A percentile compares a stretch with the other conserved stretches of the same genome.
Conservation (phyloP, 148 eudicot genomes). For the Nyssa sinensis region DNA sequence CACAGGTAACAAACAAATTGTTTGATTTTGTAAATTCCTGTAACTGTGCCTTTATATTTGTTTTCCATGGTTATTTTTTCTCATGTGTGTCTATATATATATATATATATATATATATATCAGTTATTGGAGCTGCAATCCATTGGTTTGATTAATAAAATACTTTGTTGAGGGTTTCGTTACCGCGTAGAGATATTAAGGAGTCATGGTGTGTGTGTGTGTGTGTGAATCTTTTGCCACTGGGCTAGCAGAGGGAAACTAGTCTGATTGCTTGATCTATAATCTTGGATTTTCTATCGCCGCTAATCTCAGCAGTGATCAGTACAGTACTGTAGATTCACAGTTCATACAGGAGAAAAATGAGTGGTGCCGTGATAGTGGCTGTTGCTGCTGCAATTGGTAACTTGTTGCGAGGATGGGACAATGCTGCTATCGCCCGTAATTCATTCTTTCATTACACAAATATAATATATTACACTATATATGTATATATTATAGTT, state of each 20-base stretch:
- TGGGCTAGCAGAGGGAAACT: not conserved
- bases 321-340: not conserved
- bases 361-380: constrained; percentile 66
- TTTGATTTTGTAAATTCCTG: too few relatives aligned
- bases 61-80: too few relatives aligned
- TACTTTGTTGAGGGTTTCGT: too few relatives aligned
- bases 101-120: too few relatives aligned
- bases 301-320: not conserved
- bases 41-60: not conserved
- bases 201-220: not conserved
- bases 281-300: not conserved
- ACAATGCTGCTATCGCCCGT: constrained; percentile 72
- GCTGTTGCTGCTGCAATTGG: constrained; percentile 74
- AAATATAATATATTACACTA: too few relatives aligned
- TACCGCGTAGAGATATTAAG: too few relatives aligned
- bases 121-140: not conserved
- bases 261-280: not conserved
- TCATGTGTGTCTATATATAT: too few relatives aligned
- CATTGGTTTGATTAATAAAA: not conserved
- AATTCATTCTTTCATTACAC: constrained; percentile 9
- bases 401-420: constrained; percentile 67
- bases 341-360: constrained; percentile 18
- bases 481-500: too few relatives aligned
- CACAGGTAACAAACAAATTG: too few relatives aligned
- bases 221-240: not conserved